Conservation (phyloP, 2,329 filamentous ascomycete genomes). For the Ophiostoma montium region DNA sequence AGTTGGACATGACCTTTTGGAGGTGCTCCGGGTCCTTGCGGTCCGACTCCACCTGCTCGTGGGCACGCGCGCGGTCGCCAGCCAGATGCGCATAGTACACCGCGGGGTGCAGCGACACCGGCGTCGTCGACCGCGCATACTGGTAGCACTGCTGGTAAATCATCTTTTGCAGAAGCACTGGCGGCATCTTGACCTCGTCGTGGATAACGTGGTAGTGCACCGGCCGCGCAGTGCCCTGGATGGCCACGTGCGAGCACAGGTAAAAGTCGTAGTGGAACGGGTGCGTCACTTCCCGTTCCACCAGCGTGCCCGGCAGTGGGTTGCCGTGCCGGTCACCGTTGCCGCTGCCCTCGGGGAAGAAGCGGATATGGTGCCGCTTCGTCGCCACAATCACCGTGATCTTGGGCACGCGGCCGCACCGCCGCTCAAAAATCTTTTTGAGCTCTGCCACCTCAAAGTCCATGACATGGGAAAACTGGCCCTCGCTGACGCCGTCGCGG, state of each 20-base stretch:
- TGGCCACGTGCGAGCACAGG: slow-evolving; percentile 49
- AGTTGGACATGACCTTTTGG: slow-evolving; percentile 27
- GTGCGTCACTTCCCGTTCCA: slow-evolving; percentile 82
- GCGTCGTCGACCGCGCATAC: slow-evolving; percentile 81
- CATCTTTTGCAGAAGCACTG: slow-evolving; percentile 66
- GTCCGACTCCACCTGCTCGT: slow-evolving; percentile 42
- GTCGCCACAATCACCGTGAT: slow-evolving; percentile 80
- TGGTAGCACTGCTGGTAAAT: slow-evolving; percentile 94
- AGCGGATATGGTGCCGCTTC: slow-evolving; percentile 88
- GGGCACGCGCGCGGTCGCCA: slow-evolving; percentile 61
- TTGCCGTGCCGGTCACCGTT: slow-evolving; percentile 62
- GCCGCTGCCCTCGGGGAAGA: slow-evolving; percentile 52
- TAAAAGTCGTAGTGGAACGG: slow-evolving; percentile 86
- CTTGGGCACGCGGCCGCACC: slow-evolving; percentile 31
- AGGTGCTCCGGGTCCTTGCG: slow-evolving; percentile 29
- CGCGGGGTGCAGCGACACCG: slow-evolving; percentile 76
- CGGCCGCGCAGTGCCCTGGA: slow-evolving; percentile 86
- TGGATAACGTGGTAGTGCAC: slow-evolving; percentile 83
- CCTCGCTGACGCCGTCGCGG: slow-evolving; percentile 82
- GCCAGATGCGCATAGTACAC: slow-evolving; percentile 95
- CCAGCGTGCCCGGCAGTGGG: slow-evolving; percentile 64
- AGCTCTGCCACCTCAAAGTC: slow-evolving; percentile 63
- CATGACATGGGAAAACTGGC: slow-evolving; percentile 69
- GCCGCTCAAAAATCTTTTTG: slow-evolving; percentile 38
- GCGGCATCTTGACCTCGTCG: slow-evolving; percentile 58